Percentiles rank a stretch among this genome's conserved stretches.
These are phyloP conservation scores for Poteriospumella lacustris DNA, from an alignment of 108 stramenopile genomes.

Conservation along the genomic window DNA sequence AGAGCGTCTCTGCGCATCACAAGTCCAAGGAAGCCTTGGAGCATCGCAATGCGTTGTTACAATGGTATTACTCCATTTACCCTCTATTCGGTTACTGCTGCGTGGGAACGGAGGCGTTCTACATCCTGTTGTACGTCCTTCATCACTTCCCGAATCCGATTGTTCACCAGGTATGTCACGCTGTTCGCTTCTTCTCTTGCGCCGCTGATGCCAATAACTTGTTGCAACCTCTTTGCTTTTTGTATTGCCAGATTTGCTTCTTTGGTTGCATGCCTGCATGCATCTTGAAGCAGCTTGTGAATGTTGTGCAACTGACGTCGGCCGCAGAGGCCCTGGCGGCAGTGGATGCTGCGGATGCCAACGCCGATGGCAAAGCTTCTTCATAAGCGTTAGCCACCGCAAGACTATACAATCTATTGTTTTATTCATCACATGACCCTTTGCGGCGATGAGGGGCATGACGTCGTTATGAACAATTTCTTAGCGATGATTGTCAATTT, in stretches of 20 bases:
- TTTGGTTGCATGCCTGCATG: slow-evolving; percentile 48
- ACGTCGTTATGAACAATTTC: no score
- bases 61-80: slow-evolving; percentile 84
- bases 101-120: slow-evolving; percentile 78
- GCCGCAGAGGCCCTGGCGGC: slow-evolving; percentile 41
- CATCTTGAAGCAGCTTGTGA: slow-evolving; percentile 50
- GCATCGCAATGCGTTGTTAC: slow-evolving; percentile 72
- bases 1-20: slow-evolving; percentile 62
- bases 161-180: slow-evolving; percentile 22
- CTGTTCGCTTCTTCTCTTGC: slow-evolving; percentile 2
- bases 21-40: slow-evolving; percentile 80
- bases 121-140: slow-evolving; percentile 42
- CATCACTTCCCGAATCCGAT: no score
- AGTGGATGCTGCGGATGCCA: slow-evolving; percentile 31
- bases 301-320: slow-evolving; percentile 46
- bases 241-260: slow-evolving; percentile 32
- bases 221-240: not conserved
- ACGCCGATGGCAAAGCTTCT: no score
- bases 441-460: no score
- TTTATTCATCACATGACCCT: no score
- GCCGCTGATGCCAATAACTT: slow-evolving; percentile 27
- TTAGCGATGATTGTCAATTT: no score
- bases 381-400: no score
- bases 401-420: no score
- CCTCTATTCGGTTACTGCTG: slow-evolving; percentile 91